phyloP scores from a whole-genome alignment of 169 alveolate genomes.

The Babesia bovis region DNA sequence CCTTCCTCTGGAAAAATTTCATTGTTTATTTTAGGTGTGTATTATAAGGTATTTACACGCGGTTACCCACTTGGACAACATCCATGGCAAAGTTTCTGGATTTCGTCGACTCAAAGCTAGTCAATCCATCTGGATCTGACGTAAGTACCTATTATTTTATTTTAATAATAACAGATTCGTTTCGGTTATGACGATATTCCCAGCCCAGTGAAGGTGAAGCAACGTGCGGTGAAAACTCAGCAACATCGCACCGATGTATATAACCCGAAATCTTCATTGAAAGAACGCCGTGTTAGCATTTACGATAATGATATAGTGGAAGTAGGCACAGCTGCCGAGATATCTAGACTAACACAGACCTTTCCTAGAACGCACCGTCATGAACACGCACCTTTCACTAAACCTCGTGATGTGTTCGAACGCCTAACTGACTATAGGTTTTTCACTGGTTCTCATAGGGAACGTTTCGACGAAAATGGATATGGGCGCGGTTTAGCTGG shows the following conservation, averaged over 20 bases:
- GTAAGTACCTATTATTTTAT: not conserved
- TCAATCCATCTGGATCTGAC: constrained; percentile 12
- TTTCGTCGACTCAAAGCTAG: constrained; percentile 19
- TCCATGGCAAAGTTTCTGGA: constrained; percentile 32
- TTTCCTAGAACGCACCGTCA: constrained; percentile 11
- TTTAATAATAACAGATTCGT: not conserved
- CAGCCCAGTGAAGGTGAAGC: constrained; percentile 10
- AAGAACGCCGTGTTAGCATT: not conserved
- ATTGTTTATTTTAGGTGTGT: not conserved
- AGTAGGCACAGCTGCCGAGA: not conserved
- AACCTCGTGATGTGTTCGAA: constrained; percentile 73
- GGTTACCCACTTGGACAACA: not conserved
- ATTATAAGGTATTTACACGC: not conserved
- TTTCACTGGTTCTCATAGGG: constrained; percentile 83
- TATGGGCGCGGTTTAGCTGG: constrained; percentile 85
- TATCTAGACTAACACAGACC: constrained; percentile 8
- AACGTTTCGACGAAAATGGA: constrained; percentile 84
- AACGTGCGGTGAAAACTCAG: not conserved
- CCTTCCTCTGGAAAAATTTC: not conserved
- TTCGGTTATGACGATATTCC: constrained; percentile 15
- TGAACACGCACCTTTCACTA: not conserved
- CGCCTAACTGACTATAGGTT: constrained; percentile 77
- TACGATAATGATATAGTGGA: constrained; percentile 6
- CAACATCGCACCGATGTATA: not conserved
- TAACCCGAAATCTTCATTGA: not conserved